A percentile compares a stretch with the other conserved stretches of the same genome.
Conservation (phyloP, 2,329 filamentous ascomycete species). For the Hypocreales sp. region DNA sequence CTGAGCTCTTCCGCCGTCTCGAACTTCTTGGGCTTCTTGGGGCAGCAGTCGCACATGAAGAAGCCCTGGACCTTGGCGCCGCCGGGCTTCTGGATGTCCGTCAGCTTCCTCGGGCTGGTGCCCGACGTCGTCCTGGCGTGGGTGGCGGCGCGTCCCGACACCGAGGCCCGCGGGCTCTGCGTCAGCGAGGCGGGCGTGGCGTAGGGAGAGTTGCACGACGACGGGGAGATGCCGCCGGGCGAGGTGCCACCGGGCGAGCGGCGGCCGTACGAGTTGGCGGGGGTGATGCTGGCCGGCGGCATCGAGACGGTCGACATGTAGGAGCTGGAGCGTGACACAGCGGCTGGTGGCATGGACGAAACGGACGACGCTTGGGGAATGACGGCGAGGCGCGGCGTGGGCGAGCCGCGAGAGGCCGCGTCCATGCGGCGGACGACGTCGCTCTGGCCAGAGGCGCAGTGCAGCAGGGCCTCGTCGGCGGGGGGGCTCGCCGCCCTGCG, state of each 20-base stretch:
- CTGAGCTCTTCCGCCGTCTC: constrained; percentile 69
- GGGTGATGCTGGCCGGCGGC: constrained; percentile 23
- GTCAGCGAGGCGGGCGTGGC: constrained; percentile 30
- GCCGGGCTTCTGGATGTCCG: constrained; percentile 30
- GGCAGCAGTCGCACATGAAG: constrained; percentile 80
- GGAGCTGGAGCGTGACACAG: constrained; percentile 26
- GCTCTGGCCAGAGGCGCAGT: constrained; percentile 20
- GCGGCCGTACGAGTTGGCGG: constrained; percentile 28
- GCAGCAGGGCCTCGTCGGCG: constrained; percentile 27
- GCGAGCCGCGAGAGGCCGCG: constrained; percentile 31
- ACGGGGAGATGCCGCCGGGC: constrained; percentile 34
- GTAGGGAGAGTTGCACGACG: constrained; percentile 32
- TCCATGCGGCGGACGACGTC: constrained; percentile 34
- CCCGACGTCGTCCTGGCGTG: constrained; percentile 32
- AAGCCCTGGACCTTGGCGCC: constrained; percentile 34
- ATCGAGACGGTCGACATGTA: constrained; percentile 31
- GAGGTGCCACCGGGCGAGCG: constrained; percentile 29
- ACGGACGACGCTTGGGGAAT: constrained; percentile 27
- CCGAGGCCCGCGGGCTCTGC: constrained; percentile 31
- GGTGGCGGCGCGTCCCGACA: constrained; percentile 20
- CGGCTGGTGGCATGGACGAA: constrained; percentile 25
- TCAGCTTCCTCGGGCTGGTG: constrained; percentile 34
- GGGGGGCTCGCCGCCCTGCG: constrained; percentile 40
- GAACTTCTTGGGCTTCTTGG: constrained; percentile 94
- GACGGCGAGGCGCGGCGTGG: constrained; percentile 31